phyloP scores from a whole-genome alignment of 1,284 basidiomycete genomes.

The Uromyces viciae-fabae region DNA sequence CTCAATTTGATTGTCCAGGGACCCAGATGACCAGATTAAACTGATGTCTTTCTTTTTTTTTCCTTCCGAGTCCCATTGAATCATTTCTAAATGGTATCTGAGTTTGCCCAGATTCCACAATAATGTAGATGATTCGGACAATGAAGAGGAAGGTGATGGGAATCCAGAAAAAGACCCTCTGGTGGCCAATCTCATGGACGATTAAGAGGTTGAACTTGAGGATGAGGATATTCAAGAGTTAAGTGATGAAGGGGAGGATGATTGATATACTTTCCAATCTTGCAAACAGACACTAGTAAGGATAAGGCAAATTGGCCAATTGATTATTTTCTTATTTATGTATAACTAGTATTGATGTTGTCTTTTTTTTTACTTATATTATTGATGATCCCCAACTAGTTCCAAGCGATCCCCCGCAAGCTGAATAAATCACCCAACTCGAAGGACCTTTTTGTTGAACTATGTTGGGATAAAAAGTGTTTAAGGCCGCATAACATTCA shows the following conservation, averaged over 20 bases:
- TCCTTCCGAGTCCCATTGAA: no score
- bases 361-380: no score
- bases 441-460: background rate
- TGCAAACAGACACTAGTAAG: background rate
- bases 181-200: background rate
- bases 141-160: background rate
- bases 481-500: background rate
- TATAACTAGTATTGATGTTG: background rate
- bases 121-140: background rate
- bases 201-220: background rate
- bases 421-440: conserved; percentile 9
- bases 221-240: background rate
- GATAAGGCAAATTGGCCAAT: no score
- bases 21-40: background rate
- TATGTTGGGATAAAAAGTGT: background rate
- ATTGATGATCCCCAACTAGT: no score
- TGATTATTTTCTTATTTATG: background rate
- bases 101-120: background rate
- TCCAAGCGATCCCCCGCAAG: background rate
- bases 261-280: background rate
- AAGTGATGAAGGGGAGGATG: background rate
- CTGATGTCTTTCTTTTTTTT: no score
- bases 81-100: background rate
- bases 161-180: background rate
- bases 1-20: background rate